Conservation (phyloP, 1,284 basidiomycete genomes). For the Apiotrichum porosum region DNA sequence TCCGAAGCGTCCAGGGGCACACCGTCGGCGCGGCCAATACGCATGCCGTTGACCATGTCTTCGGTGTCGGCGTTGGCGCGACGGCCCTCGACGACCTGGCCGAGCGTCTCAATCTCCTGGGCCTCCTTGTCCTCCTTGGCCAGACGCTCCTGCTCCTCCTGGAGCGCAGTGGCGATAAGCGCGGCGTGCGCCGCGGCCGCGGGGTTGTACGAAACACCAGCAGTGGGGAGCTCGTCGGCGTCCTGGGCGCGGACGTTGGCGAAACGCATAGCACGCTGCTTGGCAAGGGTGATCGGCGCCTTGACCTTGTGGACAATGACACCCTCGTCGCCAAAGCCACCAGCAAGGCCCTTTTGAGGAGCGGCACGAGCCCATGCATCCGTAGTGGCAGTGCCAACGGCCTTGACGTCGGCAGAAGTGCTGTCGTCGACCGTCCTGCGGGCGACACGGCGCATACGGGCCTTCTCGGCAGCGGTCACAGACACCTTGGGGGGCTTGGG, state of each 20-base stretch:
- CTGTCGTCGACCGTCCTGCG: conserved; percentile 60
- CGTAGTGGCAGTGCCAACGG: conserved; percentile 6
- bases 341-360: conserved; percentile 6
- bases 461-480: conserved; percentile 63
- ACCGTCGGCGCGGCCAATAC: conserved; percentile 53
- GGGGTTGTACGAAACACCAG: conserved; percentile 93
- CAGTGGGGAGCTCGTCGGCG: conserved; percentile 70
- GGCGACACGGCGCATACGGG: conserved; percentile 65
- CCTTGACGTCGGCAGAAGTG: conserved; percentile 6
- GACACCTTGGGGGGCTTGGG: conserved; percentile 39
- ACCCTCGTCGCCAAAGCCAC: conserved; percentile 39
- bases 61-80: conserved; percentile 30
- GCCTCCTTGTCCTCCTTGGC: conserved; percentile 58
- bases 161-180: conserved; percentile 66
- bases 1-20: conserved; percentile 35
- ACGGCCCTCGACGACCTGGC: conserved; percentile 57
- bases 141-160: conserved; percentile 61
- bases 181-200: conserved; percentile 68
- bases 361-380: conserved; percentile 19
- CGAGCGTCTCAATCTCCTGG: conserved; percentile 48
- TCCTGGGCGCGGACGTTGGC: conserved; percentile 18
- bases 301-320: conserved; percentile 32
- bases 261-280: conserved; percentile 26
- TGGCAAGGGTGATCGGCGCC: conserved; percentile 36
- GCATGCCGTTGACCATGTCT: conserved; percentile 56